Conservation (phyloP, 192 early-diverging fungal species). For the Powellomyces hirtus region DNA sequence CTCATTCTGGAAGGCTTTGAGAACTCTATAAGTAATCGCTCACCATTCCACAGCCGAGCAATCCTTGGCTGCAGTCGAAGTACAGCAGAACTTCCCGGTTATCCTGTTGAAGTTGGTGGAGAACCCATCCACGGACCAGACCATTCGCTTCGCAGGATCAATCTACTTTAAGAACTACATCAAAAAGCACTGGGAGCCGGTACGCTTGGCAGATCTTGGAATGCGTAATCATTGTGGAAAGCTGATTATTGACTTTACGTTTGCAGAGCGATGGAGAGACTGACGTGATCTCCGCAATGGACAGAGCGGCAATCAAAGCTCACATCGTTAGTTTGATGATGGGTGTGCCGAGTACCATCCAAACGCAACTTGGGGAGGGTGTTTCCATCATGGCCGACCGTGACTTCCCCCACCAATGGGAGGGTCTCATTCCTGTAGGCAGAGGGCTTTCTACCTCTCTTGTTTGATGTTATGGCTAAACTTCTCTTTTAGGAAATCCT, state of each 20-base stretch:
- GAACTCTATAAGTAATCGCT: background rate
- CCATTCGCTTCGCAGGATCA: constrained; percentile 74
- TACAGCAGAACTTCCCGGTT: constrained; percentile 60
- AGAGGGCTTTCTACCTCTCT: no score
- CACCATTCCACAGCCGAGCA: constrained; percentile 40
- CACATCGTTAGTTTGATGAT: constrained; percentile 87
- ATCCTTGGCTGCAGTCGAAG: constrained; percentile 28
- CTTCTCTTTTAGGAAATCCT: constrained; percentile 34
- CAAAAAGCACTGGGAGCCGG: constrained; percentile 77
- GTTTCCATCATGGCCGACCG: constrained; percentile 88
- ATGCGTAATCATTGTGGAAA: background rate
- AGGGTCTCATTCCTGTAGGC: constrained; percentile 59
- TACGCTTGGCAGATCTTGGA: constrained; percentile 4
- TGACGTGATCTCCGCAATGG: constrained; percentile 56
- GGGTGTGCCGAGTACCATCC: constrained; percentile 68
- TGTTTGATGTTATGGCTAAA: no score
- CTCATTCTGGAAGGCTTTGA: background rate
- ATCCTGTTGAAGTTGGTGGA: constrained; percentile 75
- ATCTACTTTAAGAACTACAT: constrained; percentile 98
- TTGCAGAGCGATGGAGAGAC: constrained; percentile 45
- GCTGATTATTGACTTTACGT: no score
- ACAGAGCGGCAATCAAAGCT: constrained; percentile 79
- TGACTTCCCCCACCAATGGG: constrained; percentile 94
- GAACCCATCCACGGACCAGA: constrained; percentile 52
- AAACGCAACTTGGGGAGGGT: constrained; percentile 88